phyloP scores from a whole-genome alignment of 805 yeast species.

The Kuraishia cidri region DNA sequence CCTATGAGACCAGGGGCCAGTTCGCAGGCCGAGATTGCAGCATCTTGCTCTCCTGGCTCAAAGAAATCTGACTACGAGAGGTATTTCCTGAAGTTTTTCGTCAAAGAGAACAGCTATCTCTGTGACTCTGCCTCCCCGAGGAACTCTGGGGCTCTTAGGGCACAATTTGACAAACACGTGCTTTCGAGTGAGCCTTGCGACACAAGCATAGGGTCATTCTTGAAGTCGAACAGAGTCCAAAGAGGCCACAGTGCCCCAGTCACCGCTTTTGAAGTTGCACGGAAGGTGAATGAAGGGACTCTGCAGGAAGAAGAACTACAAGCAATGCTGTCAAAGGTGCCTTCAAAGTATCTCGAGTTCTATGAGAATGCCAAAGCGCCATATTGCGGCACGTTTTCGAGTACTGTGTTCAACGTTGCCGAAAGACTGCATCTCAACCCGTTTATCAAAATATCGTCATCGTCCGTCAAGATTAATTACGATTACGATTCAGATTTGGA shows the following conservation, averaged over 20 bases:
- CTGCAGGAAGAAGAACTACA: constrained; percentile 19
- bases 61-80: constrained; percentile 20
- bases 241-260: constrained; percentile 2
- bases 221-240: too few species aligned
- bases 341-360: constrained; percentile 21
- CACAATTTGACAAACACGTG: too few species aligned
- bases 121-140: too few species aligned
- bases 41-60: too few species aligned
- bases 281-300: constrained; percentile 20
- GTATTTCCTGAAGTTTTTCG: constrained; percentile 25
- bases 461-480: constrained; percentile 21
- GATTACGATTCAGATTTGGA: constrained; percentile 25
- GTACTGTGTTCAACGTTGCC: constrained; percentile 12
- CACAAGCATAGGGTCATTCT: too few species aligned
- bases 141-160: too few species aligned
- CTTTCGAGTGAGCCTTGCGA: too few species aligned
- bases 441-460: constrained; percentile 8
- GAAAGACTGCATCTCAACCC: constrained; percentile 17
- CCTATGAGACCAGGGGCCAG: too few species aligned
- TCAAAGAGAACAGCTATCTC: constrained; percentile 21
- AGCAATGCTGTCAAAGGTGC: constrained; percentile 22
- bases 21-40: too few species aligned
- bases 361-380: constrained; percentile 30
- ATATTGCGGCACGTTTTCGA: constrained; percentile 22
- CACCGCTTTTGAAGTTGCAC: constrained; percentile 19